Evolutionary conservation across 1,284 basidiomycete species (phyloP).

Genomic region (Albatrellus sp.): DNA sequence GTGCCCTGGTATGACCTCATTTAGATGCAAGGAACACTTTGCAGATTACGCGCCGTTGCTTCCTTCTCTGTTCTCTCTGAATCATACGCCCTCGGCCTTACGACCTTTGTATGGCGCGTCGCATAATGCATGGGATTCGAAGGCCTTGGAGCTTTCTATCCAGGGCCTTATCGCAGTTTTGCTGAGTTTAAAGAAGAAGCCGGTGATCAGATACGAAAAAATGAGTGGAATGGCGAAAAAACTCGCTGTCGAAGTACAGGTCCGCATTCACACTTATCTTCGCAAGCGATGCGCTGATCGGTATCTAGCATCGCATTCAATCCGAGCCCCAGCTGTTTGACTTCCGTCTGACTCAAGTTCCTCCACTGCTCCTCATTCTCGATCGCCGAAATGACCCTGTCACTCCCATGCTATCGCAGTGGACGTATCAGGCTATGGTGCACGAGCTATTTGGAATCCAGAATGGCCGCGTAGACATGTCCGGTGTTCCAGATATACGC

Average conservation of each 20-base stretch:
- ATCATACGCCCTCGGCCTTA: slow-evolving; percentile 53
- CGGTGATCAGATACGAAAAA: slow-evolving; percentile 86
- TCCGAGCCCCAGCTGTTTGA: slow-evolving; percentile 65
- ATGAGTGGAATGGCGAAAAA: slow-evolving; percentile 90
- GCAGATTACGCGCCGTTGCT: slow-evolving; percentile 87
- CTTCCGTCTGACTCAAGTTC: slow-evolving; percentile 64
- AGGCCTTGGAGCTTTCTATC: slow-evolving; percentile 68
- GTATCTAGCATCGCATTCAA: slow-evolving; percentile 54
- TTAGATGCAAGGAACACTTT: slow-evolving; percentile 72
- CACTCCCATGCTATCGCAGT: slow-evolving; percentile 93
- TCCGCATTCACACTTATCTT: slow-evolving; percentile 22
- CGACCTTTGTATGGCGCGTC: slow-evolving; percentile 61
- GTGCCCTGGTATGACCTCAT: slow-evolving; percentile 10
- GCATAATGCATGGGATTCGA: slow-evolving; percentile 54
- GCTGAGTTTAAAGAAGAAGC: slow-evolving; percentile 93
- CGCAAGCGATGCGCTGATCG: background rate
- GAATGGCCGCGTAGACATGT: slow-evolving; percentile 85
- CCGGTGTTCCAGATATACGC: slow-evolving; percentile 75
- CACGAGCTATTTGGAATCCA: slow-evolving; percentile 92
- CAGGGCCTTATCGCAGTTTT: slow-evolving; percentile 82
- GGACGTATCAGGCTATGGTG: slow-evolving; percentile 99
- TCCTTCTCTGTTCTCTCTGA: slow-evolving; percentile 83
- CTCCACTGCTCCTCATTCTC: slow-evolving; percentile 65
- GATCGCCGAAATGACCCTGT: slow-evolving; percentile 97
- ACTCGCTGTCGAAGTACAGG: slow-evolving; percentile 78